Base-by-base conservation (phyloP, 768 basidiomycete species). In the Amanita jacksonii region DNA sequence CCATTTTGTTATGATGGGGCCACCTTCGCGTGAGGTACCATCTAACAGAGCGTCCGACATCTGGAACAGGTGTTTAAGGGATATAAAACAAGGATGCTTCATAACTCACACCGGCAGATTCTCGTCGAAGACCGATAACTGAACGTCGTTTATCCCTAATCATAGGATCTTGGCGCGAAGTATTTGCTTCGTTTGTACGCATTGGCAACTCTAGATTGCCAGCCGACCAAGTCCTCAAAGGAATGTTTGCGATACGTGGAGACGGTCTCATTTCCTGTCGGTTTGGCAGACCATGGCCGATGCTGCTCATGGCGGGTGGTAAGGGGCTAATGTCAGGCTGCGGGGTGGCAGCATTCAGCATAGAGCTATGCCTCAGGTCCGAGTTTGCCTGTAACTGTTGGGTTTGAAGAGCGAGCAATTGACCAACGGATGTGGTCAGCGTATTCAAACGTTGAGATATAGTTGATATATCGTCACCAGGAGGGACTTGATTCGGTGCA, bases 1-100 rank as follows among this genome's bases (percentile, higher is more conserved):
- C 94, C 94, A 98, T 64, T 97, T 97, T 43, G 89, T 85, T 37
- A 96, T 76, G 46, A 85, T 69, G 8, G 91, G 82, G 12, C 89
- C 88, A 48, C 65, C 67, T 54, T 87, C 86, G 49, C 85, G 82
- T 57, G 73, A 60, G 31, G 71, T 67, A 50, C 66, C 63, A 46
- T 40, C 75, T 43, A 70, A 69, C 61, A 77, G 70, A 41, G 65
- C 56, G 53, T 81, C 81, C 48, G 75, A 55, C 31, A 75, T 59
- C 81, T 81, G 57, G 43, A 28, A 31, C 40, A 18, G 47, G 47
- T 51, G 52, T 36, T 12, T 41, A 33, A n/a, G 19, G 42, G 18
- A 22, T 19, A 2, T 8, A 36, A 35, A 38, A 38, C 9, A 22
- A 22, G 34, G 22, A 32, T 13, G 15, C 33, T 35, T 31, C 38